A percentile compares a stretch with the other conserved stretches of the same genome.
Conservation (phyloP, 2,329 filamentous ascomycete genomes). For the Ophiocordyceps unilateralis region DNA sequence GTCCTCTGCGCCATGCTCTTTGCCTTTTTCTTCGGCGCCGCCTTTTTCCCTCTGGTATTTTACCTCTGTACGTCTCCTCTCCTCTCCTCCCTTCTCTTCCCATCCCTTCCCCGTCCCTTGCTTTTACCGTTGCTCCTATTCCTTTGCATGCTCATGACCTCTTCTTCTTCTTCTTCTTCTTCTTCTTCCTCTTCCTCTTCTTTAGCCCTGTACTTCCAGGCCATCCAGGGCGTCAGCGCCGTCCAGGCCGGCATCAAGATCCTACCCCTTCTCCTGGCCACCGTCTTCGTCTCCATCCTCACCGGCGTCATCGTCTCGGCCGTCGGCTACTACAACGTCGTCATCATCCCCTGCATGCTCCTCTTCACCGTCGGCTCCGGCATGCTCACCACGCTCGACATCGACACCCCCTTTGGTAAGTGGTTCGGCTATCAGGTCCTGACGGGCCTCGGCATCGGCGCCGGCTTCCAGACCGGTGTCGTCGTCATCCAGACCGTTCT, state of each 20-base stretch:
- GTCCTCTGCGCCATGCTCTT: constrained; percentile 25
- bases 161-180: too few relatives aligned
- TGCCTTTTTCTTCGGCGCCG: constrained; percentile 29
- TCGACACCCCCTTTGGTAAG: constrained; percentile 25
- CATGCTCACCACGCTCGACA: constrained; percentile 35
- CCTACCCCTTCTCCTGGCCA: constrained; percentile 32
- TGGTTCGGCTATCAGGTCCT: constrained; percentile 45
- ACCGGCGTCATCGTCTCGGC: constrained; percentile 23
- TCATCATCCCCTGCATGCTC: constrained; percentile 24
- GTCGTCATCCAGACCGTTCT: constrained; percentile 35
- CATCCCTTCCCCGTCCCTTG: too few relatives aligned
- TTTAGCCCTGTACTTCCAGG: constrained; percentile 37
- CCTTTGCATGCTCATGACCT: too few relatives aligned
- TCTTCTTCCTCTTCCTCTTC: too few relatives aligned
- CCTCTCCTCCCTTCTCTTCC: too few relatives aligned
- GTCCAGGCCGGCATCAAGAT: constrained; percentile 37
- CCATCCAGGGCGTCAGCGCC: constrained; percentile 32
- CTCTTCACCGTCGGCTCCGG: constrained; percentile 29
- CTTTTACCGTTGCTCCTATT: too few relatives aligned
- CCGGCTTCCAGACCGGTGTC: constrained; percentile 29
- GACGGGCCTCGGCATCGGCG: constrained; percentile 34
- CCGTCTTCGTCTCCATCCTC: constrained; percentile 28
- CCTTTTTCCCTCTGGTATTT: constrained; percentile 35
- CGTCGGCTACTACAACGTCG: constrained; percentile 23
- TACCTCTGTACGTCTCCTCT: constrained; percentile 28